Conservation (phyloP, 1,284 basidiomycete genomes). For the Fistulina hepatica region DNA sequence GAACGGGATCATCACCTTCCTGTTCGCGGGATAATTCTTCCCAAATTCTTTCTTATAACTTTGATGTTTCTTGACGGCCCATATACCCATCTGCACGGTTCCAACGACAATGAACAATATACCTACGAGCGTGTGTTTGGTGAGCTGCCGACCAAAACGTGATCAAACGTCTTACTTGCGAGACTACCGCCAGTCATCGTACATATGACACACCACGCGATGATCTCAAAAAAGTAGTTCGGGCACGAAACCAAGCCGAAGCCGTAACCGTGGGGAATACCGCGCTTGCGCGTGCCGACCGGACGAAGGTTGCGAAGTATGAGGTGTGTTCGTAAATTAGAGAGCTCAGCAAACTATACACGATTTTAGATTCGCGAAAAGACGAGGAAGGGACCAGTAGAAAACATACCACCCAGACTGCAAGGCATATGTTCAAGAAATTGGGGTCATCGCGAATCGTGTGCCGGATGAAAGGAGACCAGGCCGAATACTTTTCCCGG, state of each 20-base stretch:
- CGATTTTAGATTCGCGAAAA: conserved; percentile 3
- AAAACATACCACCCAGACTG: conserved; percentile 64
- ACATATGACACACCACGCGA: conserved; percentile 69
- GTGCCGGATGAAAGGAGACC: conserved; percentile 50
- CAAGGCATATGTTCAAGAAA: conserved; percentile 61
- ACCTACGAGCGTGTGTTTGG: conserved; percentile 29
- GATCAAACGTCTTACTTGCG: conserved; percentile 43
- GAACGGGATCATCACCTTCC: conserved; percentile 81
- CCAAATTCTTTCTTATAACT: conserved; percentile 93
- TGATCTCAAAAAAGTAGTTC: conserved; percentile 90
- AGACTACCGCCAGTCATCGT: conserved; percentile 67
- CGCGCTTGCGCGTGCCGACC: conserved; percentile 68
- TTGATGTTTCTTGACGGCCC: conserved; percentile 89
- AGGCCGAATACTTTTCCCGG: conserved; percentile 57
- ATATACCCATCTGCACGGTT: conserved; percentile 68
- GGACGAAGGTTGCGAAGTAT: conserved; percentile 79
- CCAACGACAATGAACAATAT: conserved; percentile 65
- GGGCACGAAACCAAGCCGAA: conserved; percentile 83
- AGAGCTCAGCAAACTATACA: conserved; percentile 72
- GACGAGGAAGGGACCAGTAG: conserved; percentile 2
- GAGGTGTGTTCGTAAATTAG: conserved; percentile 79
- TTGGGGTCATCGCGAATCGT: conserved; percentile 56
- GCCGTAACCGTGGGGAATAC: conserved; percentile 79
- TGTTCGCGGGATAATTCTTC: conserved; percentile 62
- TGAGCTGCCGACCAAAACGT: not conserved